Conservation (phyloP, 805 yeast genomes). For the Candida broadrunensis region DNA sequence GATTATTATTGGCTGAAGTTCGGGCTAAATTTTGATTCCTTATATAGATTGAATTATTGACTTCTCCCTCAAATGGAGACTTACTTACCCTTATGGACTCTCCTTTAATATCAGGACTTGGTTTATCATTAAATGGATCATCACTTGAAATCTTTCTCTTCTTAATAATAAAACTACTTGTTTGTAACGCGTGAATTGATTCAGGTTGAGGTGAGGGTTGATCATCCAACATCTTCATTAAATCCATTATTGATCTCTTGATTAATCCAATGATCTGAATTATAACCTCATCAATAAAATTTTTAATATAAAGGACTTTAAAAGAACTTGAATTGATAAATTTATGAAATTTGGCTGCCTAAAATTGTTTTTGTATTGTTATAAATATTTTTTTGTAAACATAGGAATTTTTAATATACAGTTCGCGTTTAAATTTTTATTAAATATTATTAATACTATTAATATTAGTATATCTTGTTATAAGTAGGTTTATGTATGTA, state of each 20-base stretch:
- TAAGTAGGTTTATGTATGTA: too few species aligned
- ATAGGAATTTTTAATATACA: too few species aligned
- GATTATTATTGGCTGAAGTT: background rate
- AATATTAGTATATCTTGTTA: too few species aligned
- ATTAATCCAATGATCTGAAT: too few species aligned
- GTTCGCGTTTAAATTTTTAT: too few species aligned
- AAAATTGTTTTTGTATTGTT: too few species aligned
- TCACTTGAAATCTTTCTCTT: conserved; percentile 7
- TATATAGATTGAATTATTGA: background rate
- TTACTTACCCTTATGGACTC: background rate
- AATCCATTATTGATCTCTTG: background rate
- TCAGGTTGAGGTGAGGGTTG: background rate
- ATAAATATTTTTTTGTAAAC: too few species aligned
- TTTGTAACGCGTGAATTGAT: background rate
- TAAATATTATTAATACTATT: too few species aligned
- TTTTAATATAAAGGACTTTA: too few species aligned
- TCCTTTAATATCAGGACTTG: background rate
- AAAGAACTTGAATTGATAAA: too few species aligned
- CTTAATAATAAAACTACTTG: background rate
- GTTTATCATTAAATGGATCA: conserved; percentile 15
- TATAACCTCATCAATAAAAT: too few species aligned
- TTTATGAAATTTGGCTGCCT: too few species aligned
- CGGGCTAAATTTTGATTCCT: conserved; percentile 3
- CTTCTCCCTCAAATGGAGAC: background rate
- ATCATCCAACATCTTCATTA: background rate